Evolutionary conservation across 495 filamentous ascomycete genomes (phyloP), one percentile per base, ranked within the genome.

Genomic region (Neurospora hispaniola): DNA sequence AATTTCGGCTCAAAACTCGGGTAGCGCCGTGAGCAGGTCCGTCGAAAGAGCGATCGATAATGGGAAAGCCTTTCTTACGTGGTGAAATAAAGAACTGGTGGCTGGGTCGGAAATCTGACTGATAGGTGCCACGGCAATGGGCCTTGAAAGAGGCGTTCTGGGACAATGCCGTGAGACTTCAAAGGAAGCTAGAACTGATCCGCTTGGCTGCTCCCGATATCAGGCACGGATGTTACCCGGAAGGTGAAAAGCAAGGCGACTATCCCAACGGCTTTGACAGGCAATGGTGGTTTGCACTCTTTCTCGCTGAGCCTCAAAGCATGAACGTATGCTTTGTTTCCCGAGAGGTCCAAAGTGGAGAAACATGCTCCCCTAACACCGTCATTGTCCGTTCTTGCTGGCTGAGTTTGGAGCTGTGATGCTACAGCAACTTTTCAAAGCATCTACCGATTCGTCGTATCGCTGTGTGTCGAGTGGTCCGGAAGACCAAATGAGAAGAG

Each of bases 401-500:
- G 27, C 4, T 27, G 54, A 35, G 14, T 14, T 35, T 66, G 54
- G 27, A 31, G 14, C 54, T 66, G 23, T 66, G 12, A 66, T 66
- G 27, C 54, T 35, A 66, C 40, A 38, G 35, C 70, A 18, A 42
- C 44, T 68, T 39, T 42, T 48, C 44, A 80, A 62, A 40, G 73
- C 66, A 8, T 74, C 71, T 10, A 85, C 73, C 46, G 79, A 82
- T 72, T 70, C 74, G 80, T 92, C 89, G 83, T 94, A 94, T 71
- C 86, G 85, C 4, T 84, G 85, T 31, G 93, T 73, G 59, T 89
- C 85, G 66, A 94, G 78, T 20, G 87, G 84, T 8, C 89, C 90
- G 7, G 92, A 88, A 7, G 86, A 81, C 84, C 91, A 93, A 18
- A 93, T 75, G 77, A 93, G 80, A 18, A 93, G 79, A 0, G 91